Base-by-base conservation (phyloP, 208 protist genomes). In the Balamuthia mandrillaris region DNA sequence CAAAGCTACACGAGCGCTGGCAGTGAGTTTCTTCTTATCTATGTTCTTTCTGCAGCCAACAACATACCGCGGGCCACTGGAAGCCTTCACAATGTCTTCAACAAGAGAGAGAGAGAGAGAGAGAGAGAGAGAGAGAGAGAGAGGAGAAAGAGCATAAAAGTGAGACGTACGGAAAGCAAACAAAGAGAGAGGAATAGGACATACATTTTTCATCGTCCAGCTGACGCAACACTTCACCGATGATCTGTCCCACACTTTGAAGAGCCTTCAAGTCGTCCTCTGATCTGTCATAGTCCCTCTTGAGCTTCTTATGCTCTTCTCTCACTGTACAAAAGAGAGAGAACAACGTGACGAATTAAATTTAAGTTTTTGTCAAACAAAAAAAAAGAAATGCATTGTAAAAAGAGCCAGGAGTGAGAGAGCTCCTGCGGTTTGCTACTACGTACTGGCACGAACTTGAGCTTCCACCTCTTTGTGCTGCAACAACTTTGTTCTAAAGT, bases 221-320 rank as follows among this genome's bases (percentile, higher is more conserved):
- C 89, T 98, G 97, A 66, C 96, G 94, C 75, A 99, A 93, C 21
- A 99, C 97, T 90, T 99, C 98, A 56, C 98, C 98, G 44, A 99
- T 96, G 91, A 97, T 98, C 91, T 99, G 98, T 14, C 98, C 98
- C 52, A 99, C 97, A 85, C 94, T 97, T 87, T 99, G 96, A 66
- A 99, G 94, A 4, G 97, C 95, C 89, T 98, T 98, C 33, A 99
- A 92, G 85, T 99, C 94, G 84, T 99, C 97, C 88, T 99, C 97
- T 12, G 97, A 94, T 81, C 96, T 97, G 35, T 98, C 93, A 84
- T 97, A 96, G 37, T 97, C 92, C 18, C 94, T 91, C 75, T 98
- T 93, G 81, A 98, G 88, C 66, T 90, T 86, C 49, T 88, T 87
- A 16, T 91, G 37, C 24, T 91, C 61, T n/a, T 90, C 87, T 21